Percentiles rank a stretch among this genome's conserved stretches.
These are phyloP conservation scores for Solanum pimpinellifolium DNA, from an alignment of 257 asterid genomes.

Conservation along the genomic window DNA sequence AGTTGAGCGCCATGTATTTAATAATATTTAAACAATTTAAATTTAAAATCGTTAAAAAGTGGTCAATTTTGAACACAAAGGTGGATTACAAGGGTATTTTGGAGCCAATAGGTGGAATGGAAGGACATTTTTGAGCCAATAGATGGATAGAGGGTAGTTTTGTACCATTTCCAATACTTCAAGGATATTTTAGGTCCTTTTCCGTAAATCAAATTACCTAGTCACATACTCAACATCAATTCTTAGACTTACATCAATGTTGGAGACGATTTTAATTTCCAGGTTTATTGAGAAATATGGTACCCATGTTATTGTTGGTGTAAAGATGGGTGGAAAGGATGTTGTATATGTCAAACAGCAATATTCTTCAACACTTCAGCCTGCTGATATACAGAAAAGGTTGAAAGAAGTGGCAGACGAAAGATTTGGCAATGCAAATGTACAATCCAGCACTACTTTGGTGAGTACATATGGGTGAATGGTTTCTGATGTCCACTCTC, in stretches of 20 bases:
- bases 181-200: no score
- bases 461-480: neutral
- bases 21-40: no score
- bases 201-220: neutral
- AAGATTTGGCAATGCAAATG: neutral
- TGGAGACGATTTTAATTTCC: slow-evolving; percentile 17
- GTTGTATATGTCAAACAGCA: slow-evolving; percentile 8
- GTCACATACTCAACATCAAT: neutral
- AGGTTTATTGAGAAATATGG: slow-evolving; percentile 97
- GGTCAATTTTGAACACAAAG: no score
- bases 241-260: neutral
- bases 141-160: no score
- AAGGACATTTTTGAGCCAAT: no score
- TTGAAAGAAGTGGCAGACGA: neutral
- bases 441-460: neutral
- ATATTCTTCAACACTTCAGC: neutral
- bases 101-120: no score
- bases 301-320: slow-evolving; percentile 84
- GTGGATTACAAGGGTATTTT: no score
- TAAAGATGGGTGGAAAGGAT: slow-evolving; percentile 98
- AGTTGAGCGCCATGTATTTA: no score
- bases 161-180: no score
- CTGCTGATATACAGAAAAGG: neutral
- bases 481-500: neutral
- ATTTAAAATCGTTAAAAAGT: no score